A percentile compares a stretch with the other conserved stretches of the same genome.
phyloP scores from a whole-genome alignment of 352 stramenopile genomes.

The Thraustochytrium striatum region DNA sequence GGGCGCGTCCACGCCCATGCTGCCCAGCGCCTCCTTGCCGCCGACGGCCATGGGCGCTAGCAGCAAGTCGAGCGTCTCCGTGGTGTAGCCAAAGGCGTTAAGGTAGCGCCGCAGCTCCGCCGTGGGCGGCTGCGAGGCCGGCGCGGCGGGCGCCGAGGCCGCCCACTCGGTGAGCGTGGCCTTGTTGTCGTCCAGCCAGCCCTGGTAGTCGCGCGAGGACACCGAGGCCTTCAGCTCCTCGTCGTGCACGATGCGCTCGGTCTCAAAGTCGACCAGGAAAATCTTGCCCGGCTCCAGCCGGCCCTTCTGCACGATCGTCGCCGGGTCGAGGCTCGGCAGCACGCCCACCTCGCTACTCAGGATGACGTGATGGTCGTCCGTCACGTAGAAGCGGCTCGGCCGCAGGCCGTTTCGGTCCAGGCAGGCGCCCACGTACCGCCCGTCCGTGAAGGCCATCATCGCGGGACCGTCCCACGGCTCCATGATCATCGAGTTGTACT shows the following conservation, averaged over 20 bases:
- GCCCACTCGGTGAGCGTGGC: slow-evolving; percentile 77
- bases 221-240: slow-evolving; percentile 90
- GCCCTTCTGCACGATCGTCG: slow-evolving; percentile 86
- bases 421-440: slow-evolving; percentile 87
- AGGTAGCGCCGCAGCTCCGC: slow-evolving; percentile 18
- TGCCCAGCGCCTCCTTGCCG: slow-evolving; percentile 78
- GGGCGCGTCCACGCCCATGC: slow-evolving; percentile 80
- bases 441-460: slow-evolving; percentile 95
- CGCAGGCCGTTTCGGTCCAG: slow-evolving; percentile 92
- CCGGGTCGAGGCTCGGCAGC: slow-evolving; percentile 77
- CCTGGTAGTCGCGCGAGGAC: slow-evolving; percentile 76
- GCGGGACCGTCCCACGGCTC: slow-evolving; percentile 96
- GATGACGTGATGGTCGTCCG: slow-evolving; percentile 89
- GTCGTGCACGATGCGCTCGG: slow-evolving; percentile 85
- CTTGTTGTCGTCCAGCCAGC: slow-evolving; percentile 83
- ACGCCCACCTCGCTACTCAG: slow-evolving; percentile 91
- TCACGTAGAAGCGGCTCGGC: slow-evolving; percentile 91
- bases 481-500: slow-evolving; percentile 94
- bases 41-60: slow-evolving; percentile 80
- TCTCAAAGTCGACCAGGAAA: slow-evolving; percentile 93
- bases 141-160: slow-evolving; percentile 48
- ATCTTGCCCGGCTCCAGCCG: slow-evolving; percentile 93
- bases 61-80: slow-evolving; percentile 89
- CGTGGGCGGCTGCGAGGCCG: slow-evolving; percentile 52
- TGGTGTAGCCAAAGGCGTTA: slow-evolving; percentile 90